Evolutionary conservation across 495 filamentous ascomycete species (phyloP), one percentile per base, ranked within the genome.

Genomic region (Aspergillus hancockii): DNA sequence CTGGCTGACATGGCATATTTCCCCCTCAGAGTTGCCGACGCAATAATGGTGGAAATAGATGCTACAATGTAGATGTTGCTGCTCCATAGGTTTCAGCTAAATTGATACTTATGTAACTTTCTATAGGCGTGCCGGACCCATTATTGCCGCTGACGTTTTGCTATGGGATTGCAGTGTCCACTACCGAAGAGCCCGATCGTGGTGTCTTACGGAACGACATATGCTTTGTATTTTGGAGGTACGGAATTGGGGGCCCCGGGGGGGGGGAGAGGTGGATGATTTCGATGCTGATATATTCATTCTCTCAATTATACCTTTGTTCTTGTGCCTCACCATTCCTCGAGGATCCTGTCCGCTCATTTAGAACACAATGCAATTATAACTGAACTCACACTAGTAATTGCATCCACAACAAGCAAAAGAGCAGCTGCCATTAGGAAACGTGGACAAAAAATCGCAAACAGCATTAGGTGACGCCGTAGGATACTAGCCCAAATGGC

Each of bases 401-500:
- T 19, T 7, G 47, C 40, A 53, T 97, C 93, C 9, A 93, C 85
- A 14, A 91, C 79, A 25, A 90, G 59, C 57, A 97, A 58, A 36
- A 88, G 83, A 1, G 76, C 76, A 0, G 86, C 88, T 1, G 88
- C 90, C 59, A 89, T 81, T 88, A 97, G 89, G 70, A 91, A 97
- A 46, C 91, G 70, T 36, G 93, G 93, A 70, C 79, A 86, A 62
- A 98, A 98, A 49, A 98, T 90, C 14, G 93, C 84, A 73, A 92
- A 97, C 18, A 98, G 78, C 93, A 98, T 98, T 51, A 98, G 76
- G 75, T 98, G 93, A 52, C 94, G 80, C 32, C 94, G 76, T 54
- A 98, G 74, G 64, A 88, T 82, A 6, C 90, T 91, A 0, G 92
- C 90, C 87, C 90, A 94, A 69, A 88, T 84, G 59, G 88, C 91